Evolutionary conservation across 108 stramenopile genomes (phyloP).

Genomic region (Skeletonema marinoi): DNA sequence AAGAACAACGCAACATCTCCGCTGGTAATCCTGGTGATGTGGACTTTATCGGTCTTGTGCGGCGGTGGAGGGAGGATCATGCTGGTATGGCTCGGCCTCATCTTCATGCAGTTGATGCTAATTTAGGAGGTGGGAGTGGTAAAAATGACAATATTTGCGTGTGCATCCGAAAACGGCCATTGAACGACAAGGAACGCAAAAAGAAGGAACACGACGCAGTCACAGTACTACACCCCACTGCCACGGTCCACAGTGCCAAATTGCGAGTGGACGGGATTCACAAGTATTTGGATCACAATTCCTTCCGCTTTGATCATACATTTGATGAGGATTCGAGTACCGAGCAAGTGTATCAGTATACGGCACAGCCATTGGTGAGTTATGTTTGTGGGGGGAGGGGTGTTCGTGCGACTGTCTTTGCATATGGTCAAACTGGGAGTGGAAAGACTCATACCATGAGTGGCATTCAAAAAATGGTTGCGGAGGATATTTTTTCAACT

Average conservation of each 20-base stretch:
- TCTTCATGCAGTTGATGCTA: neutral
- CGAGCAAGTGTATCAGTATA: constrained; percentile 81
- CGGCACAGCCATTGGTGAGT: constrained; percentile 90
- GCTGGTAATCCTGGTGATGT: constrained; percentile 98
- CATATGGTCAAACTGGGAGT: constrained; percentile 88
- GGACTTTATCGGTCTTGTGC: constrained; percentile 95
- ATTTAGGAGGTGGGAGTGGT: neutral
- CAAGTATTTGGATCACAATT: constrained; percentile 95
- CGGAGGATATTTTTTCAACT: constrained; percentile 84
- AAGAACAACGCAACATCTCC: constrained; percentile 80
- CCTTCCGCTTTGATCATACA: constrained; percentile 95
- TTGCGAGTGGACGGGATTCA: constrained; percentile 96
- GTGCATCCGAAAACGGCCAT: constrained; percentile 88
- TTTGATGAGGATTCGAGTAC: constrained; percentile 78
- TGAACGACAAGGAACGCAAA: constrained; percentile 75
- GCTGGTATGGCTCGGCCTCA: constrained; percentile 30
- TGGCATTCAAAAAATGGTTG: constrained; percentile 89
- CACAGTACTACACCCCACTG: constrained; percentile 90
- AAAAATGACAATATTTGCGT: constrained; percentile 75
- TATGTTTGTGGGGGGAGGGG: constrained; percentile 71
- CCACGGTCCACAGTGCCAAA: constrained; percentile 96
- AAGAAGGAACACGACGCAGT: constrained; percentile 95
- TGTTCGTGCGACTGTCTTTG: constrained; percentile 91
- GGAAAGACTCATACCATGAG: constrained; percentile 97
- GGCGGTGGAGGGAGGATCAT: constrained; percentile 80